Percentiles rank a stretch among this genome's conserved stretches.
Evolutionary conservation across 164 flowering plant species (phyloP).

Genomic region (Platanus orientalis): DNA sequence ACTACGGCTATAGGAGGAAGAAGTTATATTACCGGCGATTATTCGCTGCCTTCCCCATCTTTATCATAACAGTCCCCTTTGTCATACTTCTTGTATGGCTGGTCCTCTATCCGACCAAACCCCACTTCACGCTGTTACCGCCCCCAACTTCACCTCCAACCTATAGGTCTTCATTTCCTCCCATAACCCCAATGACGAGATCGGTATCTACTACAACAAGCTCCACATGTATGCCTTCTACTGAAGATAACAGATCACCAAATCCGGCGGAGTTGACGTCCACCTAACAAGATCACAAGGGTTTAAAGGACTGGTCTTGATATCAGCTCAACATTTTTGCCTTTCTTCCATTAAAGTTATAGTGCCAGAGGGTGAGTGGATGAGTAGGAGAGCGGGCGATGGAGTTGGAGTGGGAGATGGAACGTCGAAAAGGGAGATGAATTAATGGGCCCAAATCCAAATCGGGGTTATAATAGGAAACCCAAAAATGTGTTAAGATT

Average conservation of each 20-base stretch:
- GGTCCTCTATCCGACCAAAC: conserved; percentile 36
- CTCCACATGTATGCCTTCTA: conserved; percentile 61
- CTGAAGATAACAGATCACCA: conserved; percentile 66
- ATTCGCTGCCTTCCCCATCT: conserved; percentile 7
- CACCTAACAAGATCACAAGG: conserved; percentile 68
- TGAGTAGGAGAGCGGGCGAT: no score
- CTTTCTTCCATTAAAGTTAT: no score
- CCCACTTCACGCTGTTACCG: conserved; percentile 51
- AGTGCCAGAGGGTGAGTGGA: no score
- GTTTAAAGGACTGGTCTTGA: conserved; percentile 59
- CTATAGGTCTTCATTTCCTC: conserved; percentile 60
- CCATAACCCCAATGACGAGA: conserved; percentile 58
- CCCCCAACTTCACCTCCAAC: conserved; percentile 43
- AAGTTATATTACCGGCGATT: conserved; percentile 5
- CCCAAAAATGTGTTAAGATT: no score
- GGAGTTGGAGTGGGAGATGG: no score
- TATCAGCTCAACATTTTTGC: no score
- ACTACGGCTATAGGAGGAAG: conserved; percentile 10
- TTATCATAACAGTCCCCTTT: conserved; percentile 18
- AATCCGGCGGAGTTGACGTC: conserved; percentile 41
- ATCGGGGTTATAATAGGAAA: no score
- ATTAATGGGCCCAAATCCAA: no score
- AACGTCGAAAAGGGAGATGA: no score
- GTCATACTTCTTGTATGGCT: conserved; percentile 27
- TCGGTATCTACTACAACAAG: conserved; percentile 72